These are phyloP conservation scores for Cucumis cinereus DNA, from an alignment of 306 rosid species.

Conservation along the genomic window DNA sequence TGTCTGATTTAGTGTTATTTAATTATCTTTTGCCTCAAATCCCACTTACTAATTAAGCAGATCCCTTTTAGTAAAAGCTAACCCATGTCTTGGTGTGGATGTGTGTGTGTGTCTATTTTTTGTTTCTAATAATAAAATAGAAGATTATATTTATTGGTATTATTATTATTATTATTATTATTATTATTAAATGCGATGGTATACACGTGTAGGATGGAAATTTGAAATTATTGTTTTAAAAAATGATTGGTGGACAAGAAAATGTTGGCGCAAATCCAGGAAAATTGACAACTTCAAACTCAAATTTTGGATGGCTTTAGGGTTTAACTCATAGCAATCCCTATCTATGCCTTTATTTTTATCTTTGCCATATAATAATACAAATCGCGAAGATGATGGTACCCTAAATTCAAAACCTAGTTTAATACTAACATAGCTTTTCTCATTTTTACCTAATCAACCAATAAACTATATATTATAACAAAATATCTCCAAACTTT, in stretches of 20 bases:
- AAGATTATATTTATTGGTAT: background rate
- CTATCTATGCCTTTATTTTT: background rate
- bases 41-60: background rate
- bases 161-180: background rate
- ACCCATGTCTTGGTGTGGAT: background rate
- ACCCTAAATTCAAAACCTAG: background rate
- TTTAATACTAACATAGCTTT: background rate
- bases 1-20: background rate
- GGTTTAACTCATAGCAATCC: background rate
- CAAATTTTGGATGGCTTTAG: background rate
- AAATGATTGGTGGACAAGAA: slow-evolving; percentile 1
- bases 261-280: slow-evolving; percentile 10
- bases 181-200: background rate
- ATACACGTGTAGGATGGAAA: background rate
- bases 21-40: background rate
- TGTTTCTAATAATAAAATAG: background rate
- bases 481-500: no score
- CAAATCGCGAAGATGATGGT: background rate
- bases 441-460: background rate
- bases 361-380: background rate
- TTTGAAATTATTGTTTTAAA: background rate
- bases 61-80: background rate
- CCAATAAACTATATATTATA: background rate
- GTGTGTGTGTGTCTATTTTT: no score
- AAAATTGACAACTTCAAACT: background rate